Conservation (phyloP, 2,329 filamentous ascomycete genomes). For the Blastomyces parvus region DNA sequence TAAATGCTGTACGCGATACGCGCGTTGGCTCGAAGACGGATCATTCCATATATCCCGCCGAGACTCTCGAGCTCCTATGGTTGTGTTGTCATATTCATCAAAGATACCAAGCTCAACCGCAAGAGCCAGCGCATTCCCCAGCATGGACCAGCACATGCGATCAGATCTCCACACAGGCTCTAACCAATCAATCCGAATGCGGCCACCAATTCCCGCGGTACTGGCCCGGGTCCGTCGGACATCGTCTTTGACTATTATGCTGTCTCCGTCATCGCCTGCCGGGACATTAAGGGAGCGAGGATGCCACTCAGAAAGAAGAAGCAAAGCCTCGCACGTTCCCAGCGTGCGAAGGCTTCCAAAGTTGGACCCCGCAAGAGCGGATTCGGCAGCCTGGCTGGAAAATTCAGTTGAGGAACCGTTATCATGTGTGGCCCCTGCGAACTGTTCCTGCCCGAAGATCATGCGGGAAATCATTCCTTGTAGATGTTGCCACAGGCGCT, state of each 20-base stretch:
- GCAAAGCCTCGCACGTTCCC: slow-evolving; percentile 55
- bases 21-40: slow-evolving; percentile 25
- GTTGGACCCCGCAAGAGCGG: slow-evolving; percentile 16
- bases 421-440: slow-evolving; percentile 65
- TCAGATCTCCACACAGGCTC: slow-evolving; percentile 47
- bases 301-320: slow-evolving; percentile 50
- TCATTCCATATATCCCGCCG: slow-evolving; percentile 22
- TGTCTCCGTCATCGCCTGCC: slow-evolving; percentile 45
- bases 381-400: slow-evolving; percentile 11
- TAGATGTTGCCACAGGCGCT: slow-evolving; percentile 80
- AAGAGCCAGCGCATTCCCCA: slow-evolving; percentile 45
- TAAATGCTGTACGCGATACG: slow-evolving; percentile 30
- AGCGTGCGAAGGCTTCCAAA: slow-evolving; percentile 65
- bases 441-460: slow-evolving; percentile 86
- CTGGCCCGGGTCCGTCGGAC: slow-evolving; percentile 25
- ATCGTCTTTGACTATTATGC: slow-evolving; percentile 45
- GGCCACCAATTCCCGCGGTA: slow-evolving; percentile 26
- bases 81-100: slow-evolving; percentile 40
- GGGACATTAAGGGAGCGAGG: slow-evolving; percentile 47
- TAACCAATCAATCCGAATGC: slow-evolving; percentile 47
- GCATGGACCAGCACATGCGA: slow-evolving; percentile 52
- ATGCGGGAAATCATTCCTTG: slow-evolving; percentile 83
- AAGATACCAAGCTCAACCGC: slow-evolving; percentile 47
- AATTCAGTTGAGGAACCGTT: slow-evolving; percentile 49
- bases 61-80: slow-evolving; percentile 17